Evolutionary conservation across 1,139 yeast genomes (phyloP).

Genomic region (Taiozyma sp.): DNA sequence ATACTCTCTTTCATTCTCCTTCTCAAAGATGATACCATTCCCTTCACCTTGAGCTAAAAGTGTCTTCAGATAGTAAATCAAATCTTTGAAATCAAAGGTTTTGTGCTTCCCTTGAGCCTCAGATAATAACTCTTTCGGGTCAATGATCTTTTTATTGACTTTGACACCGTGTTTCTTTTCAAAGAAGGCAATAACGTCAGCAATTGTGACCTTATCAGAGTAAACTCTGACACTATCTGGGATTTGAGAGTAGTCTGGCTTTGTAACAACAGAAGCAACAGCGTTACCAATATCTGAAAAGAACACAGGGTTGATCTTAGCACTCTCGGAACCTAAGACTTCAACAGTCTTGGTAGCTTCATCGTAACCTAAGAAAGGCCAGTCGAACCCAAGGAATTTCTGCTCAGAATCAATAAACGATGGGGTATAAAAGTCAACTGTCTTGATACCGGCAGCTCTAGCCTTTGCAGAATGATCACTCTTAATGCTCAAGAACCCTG

Average conservation of each 20-base stretch:
- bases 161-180: conserved; percentile 36
- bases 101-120: conserved; percentile 29
- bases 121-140: conserved; percentile 31
- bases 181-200: conserved; percentile 36
- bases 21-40: conserved; percentile 32
- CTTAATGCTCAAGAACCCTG: conserved; percentile 37
- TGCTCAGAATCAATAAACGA: conserved; percentile 29
- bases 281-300: conserved; percentile 43
- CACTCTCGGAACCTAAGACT: conserved; percentile 37
- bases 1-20: conserved; percentile 39
- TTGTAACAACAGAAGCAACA: conserved; percentile 38
- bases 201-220: conserved; percentile 36
- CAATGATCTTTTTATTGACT: conserved; percentile 27
- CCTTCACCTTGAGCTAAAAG: conserved; percentile 34
- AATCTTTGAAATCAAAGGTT: conserved; percentile 27
- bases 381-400: conserved; percentile 22
- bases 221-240: conserved; percentile 42
- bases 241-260: conserved; percentile 31
- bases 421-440: conserved; percentile 41
- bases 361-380: conserved; percentile 29
- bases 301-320: conserved; percentile 31
- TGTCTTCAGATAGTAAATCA: conserved; percentile 32
- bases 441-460: conserved; percentile 43
- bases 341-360: conserved; percentile 31
- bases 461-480: conserved; percentile 34